phyloP scores from a whole-genome alignment of 2,329 filamentous ascomycete species.

The Ophiosphaerella korrae region DNA sequence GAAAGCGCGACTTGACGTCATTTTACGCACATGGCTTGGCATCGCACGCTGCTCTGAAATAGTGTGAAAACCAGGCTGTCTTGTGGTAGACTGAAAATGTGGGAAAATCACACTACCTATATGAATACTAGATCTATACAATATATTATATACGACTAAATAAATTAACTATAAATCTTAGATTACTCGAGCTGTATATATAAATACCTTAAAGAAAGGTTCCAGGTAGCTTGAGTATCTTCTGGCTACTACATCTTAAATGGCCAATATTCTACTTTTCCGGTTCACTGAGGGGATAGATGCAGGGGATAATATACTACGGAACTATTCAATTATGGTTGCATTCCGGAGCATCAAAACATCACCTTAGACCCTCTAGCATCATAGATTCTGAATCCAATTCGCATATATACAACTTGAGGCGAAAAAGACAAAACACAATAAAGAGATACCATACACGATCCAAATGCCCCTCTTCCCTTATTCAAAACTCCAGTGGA shows the following conservation, averaged over 20 bases:
- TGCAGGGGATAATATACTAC: no score
- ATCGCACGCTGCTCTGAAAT: not conserved
- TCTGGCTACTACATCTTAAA: no score
- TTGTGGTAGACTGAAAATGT: no score
- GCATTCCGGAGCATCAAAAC: no score
- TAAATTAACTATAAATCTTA: not conserved
- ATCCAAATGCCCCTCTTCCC: conserved; percentile 19
- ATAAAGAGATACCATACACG: conserved; percentile 38
- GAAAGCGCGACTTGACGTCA: conserved; percentile 1
- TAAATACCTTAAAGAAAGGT: not conserved
- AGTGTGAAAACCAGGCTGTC: no score
- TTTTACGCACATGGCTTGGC: conserved; percentile 1
- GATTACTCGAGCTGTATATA: not conserved
- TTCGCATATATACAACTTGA: conserved; percentile 25
- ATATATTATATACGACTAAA: not conserved
- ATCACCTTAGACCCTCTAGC: not conserved
- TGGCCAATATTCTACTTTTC: no score
- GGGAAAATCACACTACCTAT: no score
- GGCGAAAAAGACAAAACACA: conserved; percentile 16
- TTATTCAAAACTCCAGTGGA: conserved; percentile 23
- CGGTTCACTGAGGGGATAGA: no score
- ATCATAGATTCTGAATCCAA: not conserved
- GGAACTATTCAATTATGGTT: no score
- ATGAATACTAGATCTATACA: no score
- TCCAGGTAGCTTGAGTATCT: no score